These are phyloP conservation scores for Saturnispora mendoncae DNA, from an alignment of 805 yeast species.

Conservation along the genomic window DNA sequence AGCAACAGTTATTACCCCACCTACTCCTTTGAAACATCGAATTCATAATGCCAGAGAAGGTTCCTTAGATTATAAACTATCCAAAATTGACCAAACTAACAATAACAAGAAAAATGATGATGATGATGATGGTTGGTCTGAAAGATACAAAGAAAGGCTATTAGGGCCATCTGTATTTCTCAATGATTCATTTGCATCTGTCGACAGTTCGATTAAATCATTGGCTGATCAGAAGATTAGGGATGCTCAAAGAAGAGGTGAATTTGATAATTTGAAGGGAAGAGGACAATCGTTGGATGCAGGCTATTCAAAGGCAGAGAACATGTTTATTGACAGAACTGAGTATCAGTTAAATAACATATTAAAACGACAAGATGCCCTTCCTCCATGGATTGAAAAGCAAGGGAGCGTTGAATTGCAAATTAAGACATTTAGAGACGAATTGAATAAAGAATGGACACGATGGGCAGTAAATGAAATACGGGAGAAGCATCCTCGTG, in stretches of 20 bases:
- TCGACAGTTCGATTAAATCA: slow-evolving; percentile 48
- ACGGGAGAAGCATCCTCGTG: slow-evolving; percentile 22
- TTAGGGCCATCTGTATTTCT: slow-evolving; percentile 47
- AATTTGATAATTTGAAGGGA: slow-evolving; percentile 44
- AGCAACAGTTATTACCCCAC: slow-evolving; percentile 7
- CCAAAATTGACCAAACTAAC: slow-evolving; percentile 31
- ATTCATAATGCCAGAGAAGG: slow-evolving; percentile 54
- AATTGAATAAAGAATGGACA: slow-evolving; percentile 36
- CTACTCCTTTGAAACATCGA: slow-evolving; percentile 28
- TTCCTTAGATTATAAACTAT: slow-evolving; percentile 52
- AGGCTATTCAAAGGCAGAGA: slow-evolving; percentile 31
- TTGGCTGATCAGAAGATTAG: slow-evolving; percentile 71
- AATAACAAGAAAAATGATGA: slow-evolving; percentile 16
- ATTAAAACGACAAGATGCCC: slow-evolving; percentile 62
- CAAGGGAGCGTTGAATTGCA: slow-evolving; percentile 49
- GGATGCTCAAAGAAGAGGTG: slow-evolving; percentile 65
- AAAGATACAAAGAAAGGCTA: slow-evolving; percentile 55
- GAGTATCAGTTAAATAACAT: slow-evolving; percentile 77
- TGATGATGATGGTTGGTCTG: slow-evolving; percentile 44
- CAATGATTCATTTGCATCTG: slow-evolving; percentile 33
- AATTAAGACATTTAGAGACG: slow-evolving; percentile 38
- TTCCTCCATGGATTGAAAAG: slow-evolving; percentile 87
- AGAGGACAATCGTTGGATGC: slow-evolving; percentile 53
- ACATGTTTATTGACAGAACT: slow-evolving; percentile 54
- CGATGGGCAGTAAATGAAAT: slow-evolving; percentile 24